These are phyloP conservation scores for Kwoniella sp. DNA, from an alignment of 768 basidiomycete species.

Conservation along the genomic window DNA sequence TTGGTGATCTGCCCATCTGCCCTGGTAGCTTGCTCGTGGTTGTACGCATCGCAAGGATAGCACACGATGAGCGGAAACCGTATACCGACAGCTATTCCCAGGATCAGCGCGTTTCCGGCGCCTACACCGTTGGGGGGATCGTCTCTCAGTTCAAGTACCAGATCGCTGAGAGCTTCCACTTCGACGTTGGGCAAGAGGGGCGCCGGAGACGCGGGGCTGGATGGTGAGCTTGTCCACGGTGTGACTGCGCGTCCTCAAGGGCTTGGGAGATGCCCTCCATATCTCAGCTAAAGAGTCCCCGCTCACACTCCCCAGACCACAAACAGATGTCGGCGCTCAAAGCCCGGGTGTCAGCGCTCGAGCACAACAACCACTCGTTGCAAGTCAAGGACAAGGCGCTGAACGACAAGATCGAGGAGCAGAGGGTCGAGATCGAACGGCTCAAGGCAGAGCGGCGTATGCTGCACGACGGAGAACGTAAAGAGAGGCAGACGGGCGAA, in stretches of 20 bases:
- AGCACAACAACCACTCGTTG: conserved; percentile 23
- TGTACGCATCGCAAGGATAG: too few species aligned
- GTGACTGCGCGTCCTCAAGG: neutral
- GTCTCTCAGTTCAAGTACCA: too few species aligned
- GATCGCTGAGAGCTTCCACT: conserved; percentile 3
- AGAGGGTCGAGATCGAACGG: conserved; percentile 30
- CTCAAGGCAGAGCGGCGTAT: conserved; percentile 33
- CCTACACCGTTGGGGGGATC: too few species aligned
- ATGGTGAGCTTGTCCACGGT: conserved; percentile 1
- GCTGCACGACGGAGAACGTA: conserved; percentile 25
- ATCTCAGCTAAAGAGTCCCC: too few species aligned
- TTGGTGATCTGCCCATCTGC: too few species aligned
- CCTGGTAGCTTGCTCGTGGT: too few species aligned
- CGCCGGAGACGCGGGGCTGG: conserved; percentile 18
- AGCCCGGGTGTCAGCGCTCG: conserved; percentile 8
- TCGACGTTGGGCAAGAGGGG: conserved; percentile 13
- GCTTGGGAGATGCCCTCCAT: too few species aligned
- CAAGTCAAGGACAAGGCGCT: conserved; percentile 11
- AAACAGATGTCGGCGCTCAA: conserved; percentile 10
- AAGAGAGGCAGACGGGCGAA: conserved; percentile 28
- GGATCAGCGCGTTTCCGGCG: too few species aligned
- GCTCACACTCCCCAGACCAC: neutral
- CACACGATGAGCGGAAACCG: too few species aligned
- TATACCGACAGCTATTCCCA: too few species aligned
- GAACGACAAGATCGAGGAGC: conserved; percentile 18